Base-by-base conservation (phyloP, 768 basidiomycete species). In the Baorangia bicolor region DNA sequence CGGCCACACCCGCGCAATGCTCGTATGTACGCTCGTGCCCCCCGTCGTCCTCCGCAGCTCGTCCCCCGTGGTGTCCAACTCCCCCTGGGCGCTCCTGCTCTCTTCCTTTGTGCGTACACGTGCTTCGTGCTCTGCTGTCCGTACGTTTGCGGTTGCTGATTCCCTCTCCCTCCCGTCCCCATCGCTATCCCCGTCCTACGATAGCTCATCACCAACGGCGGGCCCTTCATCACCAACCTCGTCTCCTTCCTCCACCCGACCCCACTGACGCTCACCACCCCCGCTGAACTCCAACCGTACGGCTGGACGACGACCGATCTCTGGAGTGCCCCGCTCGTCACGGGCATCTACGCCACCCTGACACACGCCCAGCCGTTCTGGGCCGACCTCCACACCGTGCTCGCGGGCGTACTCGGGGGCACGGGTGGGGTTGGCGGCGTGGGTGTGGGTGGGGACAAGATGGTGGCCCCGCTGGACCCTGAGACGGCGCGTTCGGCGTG, bases 321-420 rank as follows among this genome's bases (percentile, higher is more conserved):
- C 30, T 96, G 94, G 93, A 83, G 83, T 70, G 92, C 94, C 10
- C 86, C 92, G 8, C 73, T 86, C 61, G 74, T 86, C 62, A 92
- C 92, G 12, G 88, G 78, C 1, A 67, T 94, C 11, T 94, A 91
- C 66, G 86, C 93, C 50, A 81, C 86, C 54, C 79, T 94, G 49
- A 94, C 92, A 10, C 91, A 94, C 59, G 86, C 90, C 2, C 92
- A 95, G 67, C 89, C 92, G 0, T 88, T 89, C 70, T 94, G 86
- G 87, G 82, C 80, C 1, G 82, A 87, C 28, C 51, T 79, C 38
- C 85, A 88, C 59, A 57, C 67, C 5, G 64, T 84, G 18, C 61
- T 87, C 11, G 69, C 77, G 11, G 74, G 77, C 7, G 62, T 79
- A 50, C 72, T 83, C 25, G 83, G 84, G 2, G 46, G 47, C 0